Conservation (phyloP, 2,329 filamentous ascomycete species). For the Microcera coccophila region DNA sequence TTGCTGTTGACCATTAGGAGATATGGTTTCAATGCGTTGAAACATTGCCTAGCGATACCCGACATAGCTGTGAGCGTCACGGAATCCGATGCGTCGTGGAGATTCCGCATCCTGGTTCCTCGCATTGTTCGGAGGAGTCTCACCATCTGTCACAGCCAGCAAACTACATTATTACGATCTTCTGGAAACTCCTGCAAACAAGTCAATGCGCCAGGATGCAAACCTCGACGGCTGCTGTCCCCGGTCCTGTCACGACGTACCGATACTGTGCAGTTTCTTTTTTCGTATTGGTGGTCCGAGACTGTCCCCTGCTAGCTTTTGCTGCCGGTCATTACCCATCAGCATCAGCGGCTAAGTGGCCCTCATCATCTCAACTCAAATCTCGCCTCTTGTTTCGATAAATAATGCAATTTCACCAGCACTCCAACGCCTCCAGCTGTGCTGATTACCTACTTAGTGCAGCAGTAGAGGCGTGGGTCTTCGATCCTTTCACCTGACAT, state of each 20-base stretch:
- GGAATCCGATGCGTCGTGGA: too few species aligned
- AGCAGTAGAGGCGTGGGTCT: slow-evolving; percentile 15
- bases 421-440: slow-evolving; percentile 4
- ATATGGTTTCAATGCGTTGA: too few species aligned
- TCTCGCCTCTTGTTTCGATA: slow-evolving; percentile 20
- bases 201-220: background rate
- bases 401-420: slow-evolving; percentile 26
- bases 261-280: background rate
- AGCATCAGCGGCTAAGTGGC: background rate
- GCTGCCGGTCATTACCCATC: background rate
- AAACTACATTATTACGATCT: too few species aligned
- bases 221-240: too few species aligned
- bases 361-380: slow-evolving; percentile 10
- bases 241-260: background rate
- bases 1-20: too few species aligned
- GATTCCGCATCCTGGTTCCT: too few species aligned
- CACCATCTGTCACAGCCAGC: too few species aligned
- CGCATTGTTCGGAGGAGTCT: too few species aligned
- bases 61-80: too few species aligned
- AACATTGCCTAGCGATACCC: too few species aligned
- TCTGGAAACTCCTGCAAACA: slow-evolving; percentile 1
- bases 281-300: background rate
- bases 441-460: slow-evolving; percentile 8
- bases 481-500: slow-evolving; percentile 3
- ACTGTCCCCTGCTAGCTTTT: background rate